Percentiles rank a stretch among this genome's conserved stretches.
Conservation (phyloP, 805 yeast genomes). For the Candida bentonensis region DNA sequence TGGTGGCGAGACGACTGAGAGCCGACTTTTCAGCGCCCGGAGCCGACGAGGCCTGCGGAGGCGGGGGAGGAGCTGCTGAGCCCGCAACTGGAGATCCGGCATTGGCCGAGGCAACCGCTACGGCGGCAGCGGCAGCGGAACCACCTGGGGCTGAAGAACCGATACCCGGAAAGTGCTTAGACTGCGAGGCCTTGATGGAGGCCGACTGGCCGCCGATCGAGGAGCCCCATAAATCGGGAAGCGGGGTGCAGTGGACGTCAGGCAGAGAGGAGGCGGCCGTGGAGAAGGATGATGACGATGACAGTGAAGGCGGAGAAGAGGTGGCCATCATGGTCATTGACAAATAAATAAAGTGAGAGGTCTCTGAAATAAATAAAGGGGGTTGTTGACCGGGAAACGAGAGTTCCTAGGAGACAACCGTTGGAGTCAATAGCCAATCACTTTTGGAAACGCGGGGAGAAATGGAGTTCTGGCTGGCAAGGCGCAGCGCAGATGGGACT, state of each 20-base stretch:
- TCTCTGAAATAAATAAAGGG: conserved; percentile 1
- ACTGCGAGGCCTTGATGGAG: not conserved
- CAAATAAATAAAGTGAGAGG: conserved; percentile 5
- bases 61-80: not conserved
- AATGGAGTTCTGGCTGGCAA: too few species aligned
- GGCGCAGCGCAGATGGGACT: too few species aligned
- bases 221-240: conserved; percentile 7
- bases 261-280: conserved; percentile 2
- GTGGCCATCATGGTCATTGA: conserved; percentile 3
- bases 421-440: not conserved
- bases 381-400: not conserved
- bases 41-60: conserved; percentile 1
- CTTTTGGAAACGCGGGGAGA: not conserved
- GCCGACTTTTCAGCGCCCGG: not conserved
- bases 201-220: not conserved
- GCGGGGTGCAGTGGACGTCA: conserved; percentile 6
- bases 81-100: conserved; percentile 3
- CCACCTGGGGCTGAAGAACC: conserved; percentile 2
- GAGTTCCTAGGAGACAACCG: not conserved
- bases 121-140: conserved; percentile 1
- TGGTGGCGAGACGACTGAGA: not conserved
- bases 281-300: conserved; percentile 6
- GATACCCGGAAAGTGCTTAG: conserved; percentile 4
- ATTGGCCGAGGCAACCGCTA: conserved; percentile 4
- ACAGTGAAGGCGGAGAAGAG: conserved; percentile 6